These are phyloP conservation scores for Cutaneotrichosporon sp. DNA, from an alignment of 1,284 basidiomycete species.

Conservation along the genomic window DNA sequence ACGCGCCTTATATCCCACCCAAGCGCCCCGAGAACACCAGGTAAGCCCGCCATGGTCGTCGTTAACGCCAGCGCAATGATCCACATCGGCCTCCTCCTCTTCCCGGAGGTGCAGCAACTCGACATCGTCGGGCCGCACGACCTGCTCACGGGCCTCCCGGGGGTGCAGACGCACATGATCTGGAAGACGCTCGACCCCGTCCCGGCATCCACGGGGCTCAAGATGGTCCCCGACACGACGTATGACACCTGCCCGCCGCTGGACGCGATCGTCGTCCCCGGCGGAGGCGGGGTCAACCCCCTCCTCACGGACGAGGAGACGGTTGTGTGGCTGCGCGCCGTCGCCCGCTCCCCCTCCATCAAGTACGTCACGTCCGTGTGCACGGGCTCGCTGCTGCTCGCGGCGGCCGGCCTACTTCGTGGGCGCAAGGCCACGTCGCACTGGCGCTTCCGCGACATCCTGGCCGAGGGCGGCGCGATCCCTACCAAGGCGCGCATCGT, in stretches of 20 bases:
- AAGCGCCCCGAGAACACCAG: too few species aligned
- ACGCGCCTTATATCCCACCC: too few species aligned
- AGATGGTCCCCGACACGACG: background rate
- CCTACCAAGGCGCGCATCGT: conserved; percentile 14
- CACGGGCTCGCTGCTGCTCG: conserved; percentile 20
- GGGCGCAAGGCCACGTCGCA: conserved; percentile 16
- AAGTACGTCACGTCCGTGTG: conserved; percentile 18
- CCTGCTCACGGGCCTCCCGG: conserved; percentile 6
- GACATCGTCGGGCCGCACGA: conserved; percentile 20
- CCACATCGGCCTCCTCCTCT: conserved; percentile 14
- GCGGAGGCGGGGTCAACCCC: conserved; percentile 8
- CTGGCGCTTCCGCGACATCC: conserved; percentile 10
- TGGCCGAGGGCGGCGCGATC: conserved; percentile 6
- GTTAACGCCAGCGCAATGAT: background rate
- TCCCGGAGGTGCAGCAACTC: conserved; percentile 15
- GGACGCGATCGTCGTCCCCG: conserved; percentile 15
- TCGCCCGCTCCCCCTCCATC: background rate
- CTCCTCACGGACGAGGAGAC: background rate
- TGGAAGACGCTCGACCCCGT: background rate
- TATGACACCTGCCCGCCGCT: conserved; percentile 3
- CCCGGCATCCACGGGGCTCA: background rate
- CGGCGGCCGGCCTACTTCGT: conserved; percentile 12
- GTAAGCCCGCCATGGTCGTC: too few species aligned
- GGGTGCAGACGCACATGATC: conserved; percentile 4
- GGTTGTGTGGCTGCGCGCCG: background rate